Base-by-base conservation (phyloP, 2,329 filamentous ascomycete species). In the Colletotrichum musae region DNA sequence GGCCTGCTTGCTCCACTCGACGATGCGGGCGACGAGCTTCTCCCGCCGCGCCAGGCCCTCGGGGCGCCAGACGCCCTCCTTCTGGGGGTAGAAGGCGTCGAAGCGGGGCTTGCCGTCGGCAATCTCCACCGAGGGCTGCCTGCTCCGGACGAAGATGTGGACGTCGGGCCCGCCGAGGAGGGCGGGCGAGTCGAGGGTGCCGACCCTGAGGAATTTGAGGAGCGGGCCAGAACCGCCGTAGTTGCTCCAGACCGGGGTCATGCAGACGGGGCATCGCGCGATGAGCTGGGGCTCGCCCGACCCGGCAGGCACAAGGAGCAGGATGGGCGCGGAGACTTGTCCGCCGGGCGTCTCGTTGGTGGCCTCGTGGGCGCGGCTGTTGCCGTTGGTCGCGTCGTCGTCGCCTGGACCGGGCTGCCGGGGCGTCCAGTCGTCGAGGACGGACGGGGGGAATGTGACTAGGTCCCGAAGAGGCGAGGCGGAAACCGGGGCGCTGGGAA, bases 101-200 rank as follows among this genome's bases (percentile, higher is more conserved):
- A 80, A 82, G 56, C 80, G 77, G 24, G 79, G 78, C 70, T 79
- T 80, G 10, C 73, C 79, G 53, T 80, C 77, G 52, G 80, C 76
- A 61, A 85, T 68, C 39, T 75, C 64, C 61, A 86, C 68, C 74
- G 83, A 86, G 13, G 73, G 71, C 68, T 76, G 70, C 64, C 81
- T 83, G 64, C 78, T 81, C 41, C 75, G 73, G 18, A 77, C 80
- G 69, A 76, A 87, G 58, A 85, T 83, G 74, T 87, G 83, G 21
- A 82, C 78, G 72, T 85, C 82, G 1, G 84, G 84, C n/a, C 77
- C 76, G 7, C 83, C 71, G 61, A 78, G 73, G 70, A 77, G 75
- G 6, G 79, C 75, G 15, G 73, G 71, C 10, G 56, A n/a, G 73
- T 85, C 84, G 56, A 87, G 76, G 12, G 84, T 86, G 3, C 84